These are phyloP conservation scores for Pulveroboletus sp. DNA, from an alignment of 768 basidiomycete genomes.

Conservation along the genomic window DNA sequence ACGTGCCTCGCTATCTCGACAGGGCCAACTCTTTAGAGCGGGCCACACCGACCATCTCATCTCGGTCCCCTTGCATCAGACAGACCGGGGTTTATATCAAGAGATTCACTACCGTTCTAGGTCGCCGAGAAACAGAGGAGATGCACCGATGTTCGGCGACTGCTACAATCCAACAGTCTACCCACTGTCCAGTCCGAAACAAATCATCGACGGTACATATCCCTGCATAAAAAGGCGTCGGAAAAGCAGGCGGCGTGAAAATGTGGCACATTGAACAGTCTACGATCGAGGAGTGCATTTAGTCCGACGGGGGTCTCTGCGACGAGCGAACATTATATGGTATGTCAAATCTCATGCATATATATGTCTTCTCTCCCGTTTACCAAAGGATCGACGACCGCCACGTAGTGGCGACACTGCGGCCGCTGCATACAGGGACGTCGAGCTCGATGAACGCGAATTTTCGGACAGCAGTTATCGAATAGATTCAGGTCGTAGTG, in stretches of 20 bases:
- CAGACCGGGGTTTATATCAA: conserved; percentile 42
- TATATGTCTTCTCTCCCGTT: background rate
- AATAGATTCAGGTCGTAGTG: background rate
- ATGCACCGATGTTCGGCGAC: background rate
- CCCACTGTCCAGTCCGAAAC: conserved; percentile 36
- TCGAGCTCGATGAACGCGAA: conserved; percentile 53
- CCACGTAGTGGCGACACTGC: conserved; percentile 58
- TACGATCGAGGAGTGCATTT: conserved; percentile 11
- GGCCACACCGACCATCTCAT: background rate
- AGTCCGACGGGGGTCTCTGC: conserved; percentile 46
- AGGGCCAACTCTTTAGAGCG: background rate
- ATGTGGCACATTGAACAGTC: conserved; percentile 62
- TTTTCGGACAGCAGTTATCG: background rate
- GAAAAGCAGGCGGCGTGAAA: conserved; percentile 39
- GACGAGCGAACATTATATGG: conserved; percentile 61
- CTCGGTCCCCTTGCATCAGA: conserved; percentile 6
- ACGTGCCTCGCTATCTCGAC: conserved; percentile 12
- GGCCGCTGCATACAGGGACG: conserved; percentile 62
- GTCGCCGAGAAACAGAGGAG: conserved; percentile 47
- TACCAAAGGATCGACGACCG: too few relatives aligned
- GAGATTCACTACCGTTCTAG: conserved; percentile 57
- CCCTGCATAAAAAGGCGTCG: conserved; percentile 47
- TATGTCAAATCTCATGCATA: conserved; percentile 37
- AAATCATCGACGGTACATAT: conserved; percentile 43
- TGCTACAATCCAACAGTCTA: background rate